Conservation (phyloP, 306 rosid genomes). For the Macrotyloma uniflorum region DNA sequence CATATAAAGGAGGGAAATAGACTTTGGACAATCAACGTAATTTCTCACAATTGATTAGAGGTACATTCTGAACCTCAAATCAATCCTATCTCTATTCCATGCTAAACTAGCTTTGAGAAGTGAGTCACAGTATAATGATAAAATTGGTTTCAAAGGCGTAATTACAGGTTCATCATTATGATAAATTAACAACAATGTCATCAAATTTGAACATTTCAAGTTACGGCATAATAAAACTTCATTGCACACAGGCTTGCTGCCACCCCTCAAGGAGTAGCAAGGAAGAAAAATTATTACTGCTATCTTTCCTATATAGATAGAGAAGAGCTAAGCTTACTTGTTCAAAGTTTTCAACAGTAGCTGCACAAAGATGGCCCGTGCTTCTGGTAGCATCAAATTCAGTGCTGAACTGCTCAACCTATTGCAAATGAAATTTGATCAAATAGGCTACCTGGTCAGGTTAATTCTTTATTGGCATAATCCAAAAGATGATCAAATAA, state of each 20-base stretch:
- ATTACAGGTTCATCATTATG: conserved; percentile 6
- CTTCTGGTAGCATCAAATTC: conserved; percentile 89
- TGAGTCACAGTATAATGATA: conserved; percentile 4
- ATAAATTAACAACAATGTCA: not conserved
- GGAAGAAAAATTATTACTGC: not conserved
- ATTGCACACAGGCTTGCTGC: conserved; percentile 16
- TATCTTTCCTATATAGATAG: conserved; percentile 9
- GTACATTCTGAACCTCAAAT: conserved; percentile 21
- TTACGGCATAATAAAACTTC: conserved; percentile 14
- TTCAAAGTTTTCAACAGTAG: conserved; percentile 77
- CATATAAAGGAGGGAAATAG: not conserved
- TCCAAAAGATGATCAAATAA: conserved; percentile 24
- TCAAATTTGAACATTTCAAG: conserved; percentile 33
- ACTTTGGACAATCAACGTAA: not conserved
- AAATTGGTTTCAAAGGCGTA: not conserved
- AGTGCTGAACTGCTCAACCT: conserved; percentile 66
- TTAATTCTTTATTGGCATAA: conserved; percentile 11
- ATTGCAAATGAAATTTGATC: conserved; percentile 32
- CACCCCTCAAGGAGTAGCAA: conserved; percentile 18
- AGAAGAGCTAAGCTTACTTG: conserved; percentile 55
- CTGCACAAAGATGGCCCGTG: conserved; percentile 84
- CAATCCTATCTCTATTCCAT: conserved; percentile 3
- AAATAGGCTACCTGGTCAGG: conserved; percentile 9
- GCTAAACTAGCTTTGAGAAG: conserved; percentile 17
- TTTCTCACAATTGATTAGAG: not conserved